These are phyloP conservation scores for Blastobotrys malaysiensis DNA, from an alignment of 1,139 yeast genomes.

Conservation along the genomic window DNA sequence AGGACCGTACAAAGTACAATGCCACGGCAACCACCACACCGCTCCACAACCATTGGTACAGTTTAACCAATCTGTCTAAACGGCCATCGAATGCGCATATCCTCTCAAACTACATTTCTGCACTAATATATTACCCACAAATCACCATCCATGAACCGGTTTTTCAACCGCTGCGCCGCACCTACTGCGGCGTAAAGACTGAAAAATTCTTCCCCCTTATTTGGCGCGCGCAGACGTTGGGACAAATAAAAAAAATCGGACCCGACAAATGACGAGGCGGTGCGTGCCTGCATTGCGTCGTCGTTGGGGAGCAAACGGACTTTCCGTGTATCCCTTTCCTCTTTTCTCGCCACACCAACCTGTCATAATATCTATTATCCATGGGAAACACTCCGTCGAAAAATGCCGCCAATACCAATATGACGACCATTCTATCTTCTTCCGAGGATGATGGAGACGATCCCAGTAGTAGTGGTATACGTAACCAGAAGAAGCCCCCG, in stretches of 20 bases:
- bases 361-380: slow-evolving; percentile 10
- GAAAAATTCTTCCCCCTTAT: background rate
- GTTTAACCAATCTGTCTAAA: too few relatives aligned
- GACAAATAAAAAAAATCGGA: background rate
- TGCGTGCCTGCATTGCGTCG: background rate
- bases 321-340: background rate
- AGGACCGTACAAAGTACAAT: background rate
- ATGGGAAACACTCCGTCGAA: slow-evolving; percentile 33
- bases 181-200: background rate
- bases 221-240: background rate
- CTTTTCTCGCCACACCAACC: background rate
- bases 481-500: slow-evolving; percentile 10
- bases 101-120: too few relatives aligned
- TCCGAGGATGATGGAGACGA: slow-evolving; percentile 26
- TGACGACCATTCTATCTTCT: slow-evolving; percentile 17
- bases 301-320: background rate
- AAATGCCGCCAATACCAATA: slow-evolving; percentile 26
- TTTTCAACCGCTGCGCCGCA: too few relatives aligned
- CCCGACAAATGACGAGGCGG: background rate
- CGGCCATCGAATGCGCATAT: too few relatives aligned
- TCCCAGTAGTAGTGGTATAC: slow-evolving; percentile 25
- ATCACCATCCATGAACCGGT: too few relatives aligned
- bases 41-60: too few relatives aligned
- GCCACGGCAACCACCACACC: background rate
- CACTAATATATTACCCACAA: too few relatives aligned